Conservation (phyloP, 169 alveolate genomes). For the Plasmodium billcollinsi region DNA sequence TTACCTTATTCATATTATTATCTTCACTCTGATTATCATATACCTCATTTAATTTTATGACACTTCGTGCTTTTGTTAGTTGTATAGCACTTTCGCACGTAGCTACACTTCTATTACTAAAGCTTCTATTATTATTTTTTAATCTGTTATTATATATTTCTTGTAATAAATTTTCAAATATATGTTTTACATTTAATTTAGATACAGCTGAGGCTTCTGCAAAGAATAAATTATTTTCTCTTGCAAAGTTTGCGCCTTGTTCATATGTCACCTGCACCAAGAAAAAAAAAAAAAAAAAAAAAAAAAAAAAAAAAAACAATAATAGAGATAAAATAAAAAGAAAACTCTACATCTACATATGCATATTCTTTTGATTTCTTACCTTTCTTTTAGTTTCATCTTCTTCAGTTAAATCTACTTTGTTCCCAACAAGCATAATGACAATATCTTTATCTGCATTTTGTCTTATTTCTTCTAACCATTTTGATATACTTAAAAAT, state of each 20-base stretch:
- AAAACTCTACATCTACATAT: neutral
- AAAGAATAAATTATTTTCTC: slow-evolving; percentile 91
- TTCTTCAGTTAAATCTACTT: slow-evolving; percentile 95
- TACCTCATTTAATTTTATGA: slow-evolving; percentile 41
- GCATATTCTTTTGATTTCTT: neutral
- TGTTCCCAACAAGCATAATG: slow-evolving; percentile 98
- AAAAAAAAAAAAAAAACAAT: too few relatives aligned
- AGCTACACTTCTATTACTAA: slow-evolving; percentile 47
- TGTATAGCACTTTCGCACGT: slow-evolving; percentile 61
- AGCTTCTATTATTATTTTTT: slow-evolving; percentile 32
- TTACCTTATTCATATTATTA: slow-evolving; percentile 2
- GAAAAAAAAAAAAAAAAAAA: too few relatives aligned
- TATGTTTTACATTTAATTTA: slow-evolving; percentile 96
- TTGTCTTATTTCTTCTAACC: slow-evolving; percentile 97
- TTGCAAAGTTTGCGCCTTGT: slow-evolving; percentile 93
- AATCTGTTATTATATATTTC: slow-evolving; percentile 84
- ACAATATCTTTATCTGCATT: slow-evolving; percentile 98
- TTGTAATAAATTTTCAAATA: slow-evolving; percentile 96
- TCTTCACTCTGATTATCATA: slow-evolving; percentile 23
- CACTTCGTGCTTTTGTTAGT: slow-evolving; percentile 46
- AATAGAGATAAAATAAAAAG: too few relatives aligned
- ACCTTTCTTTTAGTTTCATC: slow-evolving; percentile 95
- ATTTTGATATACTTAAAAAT: slow-evolving; percentile 92
- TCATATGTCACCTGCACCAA: slow-evolving; percentile 78
- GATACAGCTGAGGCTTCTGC: slow-evolving; percentile 98